A percentile compares a stretch with the other conserved stretches of the same genome.
These are phyloP conservation scores for Rhytidhysteron rufulum DNA, from an alignment of 2,329 filamentous ascomycete genomes.

Conservation along the genomic window DNA sequence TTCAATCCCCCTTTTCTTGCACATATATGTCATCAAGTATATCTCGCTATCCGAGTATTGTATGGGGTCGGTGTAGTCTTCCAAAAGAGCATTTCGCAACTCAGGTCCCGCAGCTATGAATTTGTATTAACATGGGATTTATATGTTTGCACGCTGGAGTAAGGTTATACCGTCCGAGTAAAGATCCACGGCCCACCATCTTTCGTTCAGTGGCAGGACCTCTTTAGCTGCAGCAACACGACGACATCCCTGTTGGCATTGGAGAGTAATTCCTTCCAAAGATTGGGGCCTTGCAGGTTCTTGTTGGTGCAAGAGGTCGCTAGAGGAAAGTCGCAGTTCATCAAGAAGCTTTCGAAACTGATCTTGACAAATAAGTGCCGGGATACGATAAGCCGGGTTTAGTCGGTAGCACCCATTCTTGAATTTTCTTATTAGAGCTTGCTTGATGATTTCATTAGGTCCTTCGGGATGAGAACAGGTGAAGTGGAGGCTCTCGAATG, in stretches of 20 bases:
- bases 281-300: not conserved
- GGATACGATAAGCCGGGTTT: not conserved
- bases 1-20: not conserved
- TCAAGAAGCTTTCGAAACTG: not conserved
- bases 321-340: not conserved
- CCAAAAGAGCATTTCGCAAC: not conserved
- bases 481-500: not conserved
- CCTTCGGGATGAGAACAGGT: not conserved
- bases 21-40: not conserved
- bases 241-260: not conserved
- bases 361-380: not conserved
- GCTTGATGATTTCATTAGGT: not conserved
- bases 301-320: not conserved
- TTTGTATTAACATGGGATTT: not conserved
- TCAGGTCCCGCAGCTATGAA: not conserved
- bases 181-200: not conserved
- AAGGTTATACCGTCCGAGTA: not conserved
- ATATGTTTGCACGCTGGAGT: no score
- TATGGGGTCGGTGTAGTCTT: not conserved
- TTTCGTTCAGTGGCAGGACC: not conserved
- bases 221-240: not conserved
- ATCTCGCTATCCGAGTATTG: constrained; percentile 1
- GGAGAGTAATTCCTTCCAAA: not conserved
- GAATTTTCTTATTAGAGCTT: not conserved
- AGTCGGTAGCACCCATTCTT: not conserved